Evolutionary conservation across 139 green algal genomes (phyloP).

Genomic region (Coelastrella sp.): DNA sequence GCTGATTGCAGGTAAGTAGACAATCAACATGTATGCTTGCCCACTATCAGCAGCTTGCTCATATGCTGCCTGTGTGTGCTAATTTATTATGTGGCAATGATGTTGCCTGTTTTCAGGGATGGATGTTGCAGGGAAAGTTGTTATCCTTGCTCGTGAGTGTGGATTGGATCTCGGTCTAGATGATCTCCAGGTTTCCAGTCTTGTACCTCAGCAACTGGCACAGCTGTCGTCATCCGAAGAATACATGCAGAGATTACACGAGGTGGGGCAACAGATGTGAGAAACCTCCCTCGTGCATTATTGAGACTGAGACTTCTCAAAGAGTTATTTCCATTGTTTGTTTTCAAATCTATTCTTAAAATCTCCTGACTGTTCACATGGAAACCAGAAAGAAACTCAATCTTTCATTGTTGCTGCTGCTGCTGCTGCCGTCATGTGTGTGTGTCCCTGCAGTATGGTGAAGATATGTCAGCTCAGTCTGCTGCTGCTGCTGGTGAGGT

Average conservation of each 20-base stretch:
- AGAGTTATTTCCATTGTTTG: too few species aligned
- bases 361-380: too few species aligned
- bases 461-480: slow-evolving; percentile 71
- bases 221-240: slow-evolving; percentile 52
- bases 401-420: neutral
- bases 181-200: slow-evolving; percentile 80
- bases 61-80: neutral
- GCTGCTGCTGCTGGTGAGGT: slow-evolving; percentile 80
- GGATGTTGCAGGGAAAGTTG: slow-evolving; percentile 97
- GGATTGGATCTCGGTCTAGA: slow-evolving; percentile 81
- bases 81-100: neutral
- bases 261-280: slow-evolving; percentile 56
- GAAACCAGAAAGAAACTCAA: too few species aligned
- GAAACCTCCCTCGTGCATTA: neutral
- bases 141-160: slow-evolving; percentile 92
- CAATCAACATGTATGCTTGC: too few species aligned
- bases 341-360: too few species aligned
- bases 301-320: too few species aligned
- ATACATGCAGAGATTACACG: slow-evolving; percentile 83
- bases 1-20: too few species aligned
- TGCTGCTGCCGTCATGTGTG: neutral
- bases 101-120: slow-evolving; percentile 67
- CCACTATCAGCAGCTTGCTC: too few species aligned
- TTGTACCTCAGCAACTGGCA: slow-evolving; percentile 82
- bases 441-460: slow-evolving; percentile 88